Evolutionary conservation across 306 rosid genomes (phyloP).

Genomic region (Ammopiptanthus mongolicus): DNA sequence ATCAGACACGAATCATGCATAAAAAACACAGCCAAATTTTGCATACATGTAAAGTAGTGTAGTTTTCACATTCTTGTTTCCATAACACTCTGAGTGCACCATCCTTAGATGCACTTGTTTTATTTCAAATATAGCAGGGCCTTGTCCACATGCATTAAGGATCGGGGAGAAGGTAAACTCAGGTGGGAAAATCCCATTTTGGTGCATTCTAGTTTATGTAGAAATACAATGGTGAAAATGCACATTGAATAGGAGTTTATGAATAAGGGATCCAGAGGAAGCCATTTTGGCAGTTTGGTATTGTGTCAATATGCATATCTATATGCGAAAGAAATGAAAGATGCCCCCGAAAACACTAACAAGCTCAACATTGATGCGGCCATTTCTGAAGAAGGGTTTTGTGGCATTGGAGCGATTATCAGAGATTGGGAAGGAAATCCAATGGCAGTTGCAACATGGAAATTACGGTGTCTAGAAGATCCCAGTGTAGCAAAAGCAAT

Average conservation of each 20-base stretch:
- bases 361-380: no score
- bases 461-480: no score
- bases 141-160: constrained; percentile 57
- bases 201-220: constrained; percentile 54
- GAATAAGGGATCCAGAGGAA: constrained; percentile 65
- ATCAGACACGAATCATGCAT: constrained; percentile 52
- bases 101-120: constrained; percentile 47
- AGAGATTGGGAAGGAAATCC: no score
- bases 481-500: no score
- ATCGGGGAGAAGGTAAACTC: constrained; percentile 62
- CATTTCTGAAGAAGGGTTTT: no score
- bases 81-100: constrained; percentile 40
- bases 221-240: constrained; percentile 37
- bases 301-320: no score
- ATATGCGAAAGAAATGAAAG: no score
- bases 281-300: constrained; percentile 33
- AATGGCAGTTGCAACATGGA: no score
- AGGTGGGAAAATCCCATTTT: constrained; percentile 39
- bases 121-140: constrained; percentile 36
- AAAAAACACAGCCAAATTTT: constrained; percentile 45
- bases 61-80: constrained; percentile 58
- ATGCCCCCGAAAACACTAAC: no score
- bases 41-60: constrained; percentile 62
- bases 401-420: no score
- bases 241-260: constrained; percentile 28